These are phyloP conservation scores for Decorospora gaudefroyi DNA, from an alignment of 2,329 filamentous ascomycete species.

Conservation along the genomic window DNA sequence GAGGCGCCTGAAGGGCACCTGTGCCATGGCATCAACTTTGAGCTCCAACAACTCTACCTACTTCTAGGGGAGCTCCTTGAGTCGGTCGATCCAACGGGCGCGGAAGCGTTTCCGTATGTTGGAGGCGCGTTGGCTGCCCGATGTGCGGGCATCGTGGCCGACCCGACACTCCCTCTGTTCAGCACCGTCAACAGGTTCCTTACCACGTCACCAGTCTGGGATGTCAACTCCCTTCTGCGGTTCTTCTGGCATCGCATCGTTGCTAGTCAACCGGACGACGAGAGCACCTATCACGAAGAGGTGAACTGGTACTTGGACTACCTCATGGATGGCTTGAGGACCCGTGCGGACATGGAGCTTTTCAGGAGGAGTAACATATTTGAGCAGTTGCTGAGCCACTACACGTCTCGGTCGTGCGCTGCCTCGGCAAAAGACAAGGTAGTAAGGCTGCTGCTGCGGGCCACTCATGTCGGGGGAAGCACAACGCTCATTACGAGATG, in stretches of 20 bases:
- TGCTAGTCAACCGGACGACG: conserved; percentile 73
- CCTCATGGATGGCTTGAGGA: conserved; percentile 69
- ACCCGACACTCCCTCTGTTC: conserved; percentile 82
- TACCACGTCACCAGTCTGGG: conserved; percentile 76
- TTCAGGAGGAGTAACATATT: conserved; percentile 68
- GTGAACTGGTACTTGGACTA: conserved; percentile 74
- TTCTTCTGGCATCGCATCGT: conserved; percentile 72
- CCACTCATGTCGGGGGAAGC: conserved; percentile 71
- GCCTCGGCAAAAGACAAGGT: conserved; percentile 66
- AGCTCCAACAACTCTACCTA: conserved; percentile 77
- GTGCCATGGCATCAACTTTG: conserved; percentile 56
- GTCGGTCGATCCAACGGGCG: conserved; percentile 55
- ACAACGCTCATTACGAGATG: conserved; percentile 80
- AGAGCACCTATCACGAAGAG: conserved; percentile 70
- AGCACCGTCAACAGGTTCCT: conserved; percentile 85
- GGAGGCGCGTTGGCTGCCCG: conserved; percentile 75
- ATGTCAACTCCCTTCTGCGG: conserved; percentile 58
- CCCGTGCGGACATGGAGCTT: conserved; percentile 62
- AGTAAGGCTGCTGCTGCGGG: conserved; percentile 64
- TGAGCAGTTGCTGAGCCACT: conserved; percentile 73
- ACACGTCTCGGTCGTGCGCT: conserved; percentile 67
- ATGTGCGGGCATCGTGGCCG: conserved; percentile 69
- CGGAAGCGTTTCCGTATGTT: conserved; percentile 66
- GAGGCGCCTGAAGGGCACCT: conserved; percentile 9
- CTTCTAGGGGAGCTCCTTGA: conserved; percentile 80